Percentiles rank a stretch among this genome's conserved stretches.
Conservation (phyloP, 2,329 filamentous ascomycete species). For the Ophiostoma novo-ulmi region DNA sequence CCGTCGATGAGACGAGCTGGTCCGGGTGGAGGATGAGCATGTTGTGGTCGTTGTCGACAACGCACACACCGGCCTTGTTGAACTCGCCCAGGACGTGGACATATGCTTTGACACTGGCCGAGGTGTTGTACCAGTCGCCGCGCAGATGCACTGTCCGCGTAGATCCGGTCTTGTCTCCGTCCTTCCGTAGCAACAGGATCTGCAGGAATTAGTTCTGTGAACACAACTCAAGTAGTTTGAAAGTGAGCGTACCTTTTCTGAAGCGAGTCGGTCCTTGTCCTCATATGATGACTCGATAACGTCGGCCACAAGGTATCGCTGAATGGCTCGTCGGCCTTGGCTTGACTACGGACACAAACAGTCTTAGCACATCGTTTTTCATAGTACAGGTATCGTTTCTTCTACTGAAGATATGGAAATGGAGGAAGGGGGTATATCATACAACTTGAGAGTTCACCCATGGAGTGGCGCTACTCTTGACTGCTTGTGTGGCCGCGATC, state of each 20-base stretch:
- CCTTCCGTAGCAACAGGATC: constrained; percentile 77
- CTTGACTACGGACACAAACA: constrained; percentile 48
- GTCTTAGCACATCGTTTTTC: constrained; percentile 17
- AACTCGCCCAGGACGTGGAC: constrained; percentile 85
- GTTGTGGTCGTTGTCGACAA: constrained; percentile 75
- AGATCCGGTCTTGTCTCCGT: constrained; percentile 53
- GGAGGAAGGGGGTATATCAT: constrained; percentile 40
- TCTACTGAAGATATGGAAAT: constrained; percentile 6
- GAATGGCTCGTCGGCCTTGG: constrained; percentile 67
- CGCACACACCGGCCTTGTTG: constrained; percentile 62
- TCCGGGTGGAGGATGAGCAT: constrained; percentile 92
- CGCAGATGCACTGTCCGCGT: constrained; percentile 69
- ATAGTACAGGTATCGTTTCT: background rate
- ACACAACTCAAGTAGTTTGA: background rate
- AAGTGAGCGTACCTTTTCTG: background rate
- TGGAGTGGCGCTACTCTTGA: constrained; percentile 10
- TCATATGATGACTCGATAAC: constrained; percentile 65
- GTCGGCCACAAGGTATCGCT: constrained; percentile 77
- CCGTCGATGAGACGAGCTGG: constrained; percentile 89
- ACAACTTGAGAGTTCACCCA: constrained; percentile 41
- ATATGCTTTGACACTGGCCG: constrained; percentile 60
- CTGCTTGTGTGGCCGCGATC: constrained; percentile 65
- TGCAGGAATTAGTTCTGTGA: constrained; percentile 35
- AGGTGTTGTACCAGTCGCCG: constrained; percentile 80
- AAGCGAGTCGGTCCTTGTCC: constrained; percentile 57